phyloP scores from a whole-genome alignment of 2,329 filamentous ascomycete genomes.

The Colletotrichum endophyticum region DNA sequence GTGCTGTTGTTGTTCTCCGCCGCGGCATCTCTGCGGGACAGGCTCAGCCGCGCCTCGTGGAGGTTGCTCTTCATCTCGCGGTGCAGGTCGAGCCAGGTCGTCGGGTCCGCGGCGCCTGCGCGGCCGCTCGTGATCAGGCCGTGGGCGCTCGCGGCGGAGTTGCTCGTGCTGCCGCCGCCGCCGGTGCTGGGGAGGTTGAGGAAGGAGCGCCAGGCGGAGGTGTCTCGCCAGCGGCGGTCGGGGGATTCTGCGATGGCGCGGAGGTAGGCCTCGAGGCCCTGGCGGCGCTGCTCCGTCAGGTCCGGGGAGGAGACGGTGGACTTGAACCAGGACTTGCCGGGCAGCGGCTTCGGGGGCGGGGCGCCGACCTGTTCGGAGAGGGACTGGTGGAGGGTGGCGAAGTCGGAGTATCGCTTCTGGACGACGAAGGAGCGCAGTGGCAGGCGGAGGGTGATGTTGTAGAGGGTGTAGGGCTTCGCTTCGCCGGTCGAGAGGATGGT shows the following conservation, averaged over 20 bases:
- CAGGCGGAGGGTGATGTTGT: constrained; percentile 79
- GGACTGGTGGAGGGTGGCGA: constrained; percentile 67
- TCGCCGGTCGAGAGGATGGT: constrained; percentile 60
- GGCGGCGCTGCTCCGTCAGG: constrained; percentile 73
- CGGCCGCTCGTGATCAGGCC: constrained; percentile 39
- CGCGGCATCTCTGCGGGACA: constrained; percentile 69
- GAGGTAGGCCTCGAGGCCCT: constrained; percentile 73
- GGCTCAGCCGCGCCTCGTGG: constrained; percentile 67
- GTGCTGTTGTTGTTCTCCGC: constrained; percentile 44
- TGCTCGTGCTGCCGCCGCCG: constrained; percentile 43
- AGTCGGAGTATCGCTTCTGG: constrained; percentile 85
- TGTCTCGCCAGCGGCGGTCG: constrained; percentile 79
- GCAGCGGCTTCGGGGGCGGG: constrained; percentile 71
- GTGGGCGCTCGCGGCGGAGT: constrained; percentile 52
- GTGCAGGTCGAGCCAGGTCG: constrained; percentile 79
- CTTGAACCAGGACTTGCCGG: constrained; percentile 78
- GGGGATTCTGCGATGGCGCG: constrained; percentile 73
- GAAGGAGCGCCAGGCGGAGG: constrained; percentile 74
- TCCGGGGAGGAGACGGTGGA: constrained; percentile 72
- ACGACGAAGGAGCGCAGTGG: constrained; percentile 78
- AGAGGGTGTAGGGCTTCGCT: constrained; percentile 75
- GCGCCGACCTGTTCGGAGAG: constrained; percentile 65
- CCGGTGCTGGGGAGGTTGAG: constrained; percentile 66
- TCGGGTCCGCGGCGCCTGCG: constrained; percentile 54
- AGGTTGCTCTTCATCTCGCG: constrained; percentile 74